Percentiles rank a stretch among this genome's conserved stretches.
Evolutionary conservation across 2,329 filamentous ascomycete genomes (phyloP).

Genomic region (Onygenales sp.): DNA sequence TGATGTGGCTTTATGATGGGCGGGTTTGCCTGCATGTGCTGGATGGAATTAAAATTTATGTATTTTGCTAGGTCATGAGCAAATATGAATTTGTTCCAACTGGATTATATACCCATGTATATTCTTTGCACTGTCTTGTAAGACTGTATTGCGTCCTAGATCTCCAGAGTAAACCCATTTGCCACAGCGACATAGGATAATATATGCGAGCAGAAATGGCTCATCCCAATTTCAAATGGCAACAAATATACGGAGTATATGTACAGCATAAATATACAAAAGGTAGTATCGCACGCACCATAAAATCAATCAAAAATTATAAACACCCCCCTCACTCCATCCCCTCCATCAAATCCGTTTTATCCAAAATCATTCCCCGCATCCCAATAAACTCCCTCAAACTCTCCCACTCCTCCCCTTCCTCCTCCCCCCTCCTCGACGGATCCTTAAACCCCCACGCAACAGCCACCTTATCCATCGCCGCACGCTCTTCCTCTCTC

Average conservation of each 20-base stretch:
- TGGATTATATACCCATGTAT: no score
- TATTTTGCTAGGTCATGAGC: no score
- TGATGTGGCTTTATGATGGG: not conserved
- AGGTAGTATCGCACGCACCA: not conserved
- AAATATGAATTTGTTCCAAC: no score
- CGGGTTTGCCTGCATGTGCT: not conserved
- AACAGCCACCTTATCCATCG: conserved; percentile 73
- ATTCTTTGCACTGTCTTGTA: no score
- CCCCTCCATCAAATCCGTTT: conserved; percentile 81
- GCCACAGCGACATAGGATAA: no score
- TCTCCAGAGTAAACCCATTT: no score
- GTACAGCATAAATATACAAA: no score
- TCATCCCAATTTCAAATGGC: no score
- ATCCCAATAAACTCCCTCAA: conserved; percentile 73
- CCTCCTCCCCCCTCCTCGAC: conserved; percentile 76
- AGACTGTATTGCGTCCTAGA: no score
- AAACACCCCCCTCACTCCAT: conserved; percentile 54
- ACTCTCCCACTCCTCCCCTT: conserved; percentile 79
- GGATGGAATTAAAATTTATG: not conserved
- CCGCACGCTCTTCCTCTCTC: conserved; percentile 79
- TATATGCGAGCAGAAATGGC: no score
- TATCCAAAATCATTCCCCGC: conserved; percentile 83
- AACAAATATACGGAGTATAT: no score
- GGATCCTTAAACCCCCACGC: conserved; percentile 86
- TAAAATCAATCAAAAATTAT: not conserved